These are phyloP conservation scores for Pichia exigua DNA, from an alignment of 805 yeast genomes.

Conservation along the genomic window DNA sequence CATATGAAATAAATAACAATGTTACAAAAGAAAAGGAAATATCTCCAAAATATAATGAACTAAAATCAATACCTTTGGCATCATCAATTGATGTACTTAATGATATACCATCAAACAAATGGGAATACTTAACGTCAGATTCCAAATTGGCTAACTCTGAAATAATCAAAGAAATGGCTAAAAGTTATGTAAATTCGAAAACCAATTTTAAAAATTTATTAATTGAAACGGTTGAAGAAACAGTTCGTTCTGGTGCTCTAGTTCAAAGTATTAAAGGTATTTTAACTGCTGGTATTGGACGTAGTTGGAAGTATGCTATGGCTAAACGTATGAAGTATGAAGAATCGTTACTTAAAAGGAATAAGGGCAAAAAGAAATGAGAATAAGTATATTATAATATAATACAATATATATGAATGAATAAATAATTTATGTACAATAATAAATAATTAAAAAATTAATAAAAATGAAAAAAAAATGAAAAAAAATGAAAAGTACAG, in stretches of 20 bases:
- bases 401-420: background rate
- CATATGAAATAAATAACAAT: background rate
- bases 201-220: background rate
- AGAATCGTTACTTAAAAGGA: background rate
- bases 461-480: too few relatives aligned
- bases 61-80: conserved; percentile 7
- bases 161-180: background rate
- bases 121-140: conserved; percentile 27
- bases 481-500: too few relatives aligned
- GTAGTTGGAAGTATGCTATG: conserved; percentile 64
- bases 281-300: conserved; percentile 74
- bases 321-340: conserved; percentile 47
- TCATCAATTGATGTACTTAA: conserved; percentile 16
- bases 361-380: background rate
- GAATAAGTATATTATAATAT: too few relatives aligned
- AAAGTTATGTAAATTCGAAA: background rate
- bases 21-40: background rate
- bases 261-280: conserved; percentile 78
- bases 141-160: conserved; percentile 8
- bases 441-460: too few relatives aligned
- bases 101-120: conserved; percentile 25
- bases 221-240: conserved; percentile 36
- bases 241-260: conserved; percentile 62
- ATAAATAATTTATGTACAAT: background rate
- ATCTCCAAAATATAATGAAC: background rate